Evolutionary conservation across 2,329 filamentous ascomycete species (phyloP).

Genomic region (Myriangium duriaei): DNA sequence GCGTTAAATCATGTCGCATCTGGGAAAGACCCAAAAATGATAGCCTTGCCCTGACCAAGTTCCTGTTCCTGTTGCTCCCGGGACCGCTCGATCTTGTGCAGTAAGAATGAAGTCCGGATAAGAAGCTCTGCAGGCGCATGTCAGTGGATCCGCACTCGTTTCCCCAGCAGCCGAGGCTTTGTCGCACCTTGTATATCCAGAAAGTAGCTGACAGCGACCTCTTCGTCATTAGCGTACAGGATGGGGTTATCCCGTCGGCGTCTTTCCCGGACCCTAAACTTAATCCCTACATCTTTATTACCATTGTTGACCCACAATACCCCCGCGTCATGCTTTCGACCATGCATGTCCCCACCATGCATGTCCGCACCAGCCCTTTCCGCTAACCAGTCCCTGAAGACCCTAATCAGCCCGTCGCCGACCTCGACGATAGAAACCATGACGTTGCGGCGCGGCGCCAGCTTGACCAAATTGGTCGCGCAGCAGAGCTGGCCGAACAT

Average conservation of each 20-base stretch:
- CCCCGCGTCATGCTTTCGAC: conserved; percentile 16
- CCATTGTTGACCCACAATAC: conserved; percentile 58
- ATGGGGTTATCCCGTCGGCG: conserved; percentile 39
- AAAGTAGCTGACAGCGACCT: conserved; percentile 6
- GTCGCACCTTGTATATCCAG: conserved; percentile 43
- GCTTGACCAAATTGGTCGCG: conserved; percentile 54
- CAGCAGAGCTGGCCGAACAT: conserved; percentile 63
- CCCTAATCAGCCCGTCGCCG: conserved; percentile 53
- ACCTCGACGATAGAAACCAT: conserved; percentile 55
- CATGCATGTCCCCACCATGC: background rate
- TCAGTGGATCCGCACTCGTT: background rate
- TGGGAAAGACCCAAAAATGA: conserved; percentile 6
- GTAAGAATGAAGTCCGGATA: conserved; percentile 5
- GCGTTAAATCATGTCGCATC: background rate
- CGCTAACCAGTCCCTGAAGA: conserved; percentile 62
- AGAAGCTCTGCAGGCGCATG: conserved; percentile 3
- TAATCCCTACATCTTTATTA: conserved; percentile 51
- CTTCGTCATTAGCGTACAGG: conserved; percentile 35
- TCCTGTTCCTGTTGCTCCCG: conserved; percentile 5
- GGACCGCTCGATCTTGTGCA: conserved; percentile 8
- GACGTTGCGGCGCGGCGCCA: conserved; percentile 47
- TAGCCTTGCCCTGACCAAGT: conserved; percentile 2
- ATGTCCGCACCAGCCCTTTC: conserved; percentile 20
- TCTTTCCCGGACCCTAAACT: conserved; percentile 49
- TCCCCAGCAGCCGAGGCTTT: background rate